Evolutionary conservation across 2,329 filamentous ascomycete genomes (phyloP).

Genomic region (Cordyceps javanica): DNA sequence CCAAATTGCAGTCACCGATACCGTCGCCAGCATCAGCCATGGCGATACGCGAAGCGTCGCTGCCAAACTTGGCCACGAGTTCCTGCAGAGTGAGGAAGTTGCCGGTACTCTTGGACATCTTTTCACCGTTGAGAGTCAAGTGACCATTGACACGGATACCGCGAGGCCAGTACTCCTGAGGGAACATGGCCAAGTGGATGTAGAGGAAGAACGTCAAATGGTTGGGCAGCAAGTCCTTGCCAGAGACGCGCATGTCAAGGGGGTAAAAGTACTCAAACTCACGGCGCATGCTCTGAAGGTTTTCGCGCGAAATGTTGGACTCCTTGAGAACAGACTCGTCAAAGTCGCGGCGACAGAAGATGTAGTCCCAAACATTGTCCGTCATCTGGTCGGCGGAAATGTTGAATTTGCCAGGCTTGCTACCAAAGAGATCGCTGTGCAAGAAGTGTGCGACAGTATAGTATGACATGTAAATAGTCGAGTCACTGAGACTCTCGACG

Average conservation of each 20-base stretch:
- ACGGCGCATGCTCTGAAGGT: slow-evolving; percentile 73
- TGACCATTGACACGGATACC: slow-evolving; percentile 87
- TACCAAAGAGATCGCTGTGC: slow-evolving; percentile 82
- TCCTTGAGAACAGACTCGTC: slow-evolving; percentile 57
- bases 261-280: slow-evolving; percentile 98
- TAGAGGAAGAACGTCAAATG: slow-evolving; percentile 96
- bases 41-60: slow-evolving; percentile 84
- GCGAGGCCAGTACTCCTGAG: slow-evolving; percentile 79
- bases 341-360: slow-evolving; percentile 73
- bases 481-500: slow-evolving; percentile 88
- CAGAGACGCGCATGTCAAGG: slow-evolving; percentile 77
- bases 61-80: slow-evolving; percentile 84
- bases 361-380: slow-evolving; percentile 93
- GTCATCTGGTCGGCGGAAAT: slow-evolving; percentile 81
- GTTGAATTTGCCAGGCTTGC: slow-evolving; percentile 59
- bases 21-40: slow-evolving; percentile 92
- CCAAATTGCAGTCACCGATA: slow-evolving; percentile 94
- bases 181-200: slow-evolving; percentile 85
- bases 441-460: slow-evolving; percentile 63
- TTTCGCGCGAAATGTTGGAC: slow-evolving; percentile 66
- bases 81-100: slow-evolving; percentile 93
- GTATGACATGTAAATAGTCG: slow-evolving; percentile 86
- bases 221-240: slow-evolving; percentile 90
- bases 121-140: slow-evolving; percentile 89
- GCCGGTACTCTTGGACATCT: slow-evolving; percentile 97